Conservation (phyloP, 108 stramenopile species). For the Mediolabrus comicus region DNA sequence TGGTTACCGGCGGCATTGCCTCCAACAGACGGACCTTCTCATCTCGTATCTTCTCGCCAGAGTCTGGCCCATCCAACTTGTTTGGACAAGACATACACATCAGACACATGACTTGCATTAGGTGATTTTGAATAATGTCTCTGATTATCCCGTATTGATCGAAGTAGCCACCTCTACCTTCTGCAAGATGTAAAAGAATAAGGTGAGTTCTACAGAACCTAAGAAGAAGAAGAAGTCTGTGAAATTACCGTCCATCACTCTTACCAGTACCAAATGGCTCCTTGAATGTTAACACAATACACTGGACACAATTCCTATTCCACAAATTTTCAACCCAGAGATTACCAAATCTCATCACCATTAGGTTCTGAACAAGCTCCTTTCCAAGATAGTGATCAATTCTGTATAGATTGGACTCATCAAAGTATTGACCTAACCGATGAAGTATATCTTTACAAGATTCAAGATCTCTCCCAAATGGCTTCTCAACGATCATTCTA, state of each 20-base stretch:
- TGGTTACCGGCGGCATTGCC: slow-evolving; percentile 66
- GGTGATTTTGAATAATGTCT: slow-evolving; percentile 94
- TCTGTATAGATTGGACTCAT: slow-evolving; percentile 90
- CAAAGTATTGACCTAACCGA: slow-evolving; percentile 60
- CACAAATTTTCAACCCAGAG: slow-evolving; percentile 89
- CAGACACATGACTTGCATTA: slow-evolving; percentile 89
- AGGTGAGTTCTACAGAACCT: no score
- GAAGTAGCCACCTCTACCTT: slow-evolving; percentile 97
- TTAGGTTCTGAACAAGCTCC: slow-evolving; percentile 97
- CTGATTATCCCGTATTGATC: slow-evolving; percentile 95
- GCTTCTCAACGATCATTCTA: slow-evolving; percentile 96
- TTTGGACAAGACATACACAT: slow-evolving; percentile 86
- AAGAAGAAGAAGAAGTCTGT: no score
- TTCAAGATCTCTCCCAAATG: slow-evolving; percentile 94
- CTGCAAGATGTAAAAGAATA: no score
- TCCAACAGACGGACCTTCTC: slow-evolving; percentile 93
- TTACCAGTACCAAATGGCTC: slow-evolving; percentile 89
- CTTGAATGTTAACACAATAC: slow-evolving; percentile 83
- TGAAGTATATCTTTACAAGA: slow-evolving; percentile 60
- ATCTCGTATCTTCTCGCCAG: slow-evolving; percentile 88
- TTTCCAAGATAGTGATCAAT: slow-evolving; percentile 99
- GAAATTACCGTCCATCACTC: no score
- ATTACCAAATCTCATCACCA: slow-evolving; percentile 92
- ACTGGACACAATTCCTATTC: slow-evolving; percentile 71
- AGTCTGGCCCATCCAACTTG: slow-evolving; percentile 63